phyloP scores from a whole-genome alignment of 805 yeast species.

The Candida loeiensis region DNA sequence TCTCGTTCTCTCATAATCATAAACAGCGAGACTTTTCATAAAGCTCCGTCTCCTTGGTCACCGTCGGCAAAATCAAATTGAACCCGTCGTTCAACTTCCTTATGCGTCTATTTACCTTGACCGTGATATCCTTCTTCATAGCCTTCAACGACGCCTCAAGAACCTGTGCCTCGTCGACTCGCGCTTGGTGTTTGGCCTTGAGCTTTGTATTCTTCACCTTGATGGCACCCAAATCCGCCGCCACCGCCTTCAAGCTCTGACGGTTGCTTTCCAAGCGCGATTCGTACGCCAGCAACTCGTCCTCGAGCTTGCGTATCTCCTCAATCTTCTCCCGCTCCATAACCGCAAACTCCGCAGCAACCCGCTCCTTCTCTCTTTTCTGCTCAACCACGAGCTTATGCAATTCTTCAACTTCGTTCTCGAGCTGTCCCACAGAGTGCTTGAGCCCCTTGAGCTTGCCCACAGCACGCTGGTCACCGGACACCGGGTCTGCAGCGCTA shows the following conservation, averaged over 20 bases:
- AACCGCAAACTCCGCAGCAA: slow-evolving; percentile 14
- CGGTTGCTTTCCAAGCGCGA: slow-evolving; percentile 19
- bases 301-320: slow-evolving; percentile 23
- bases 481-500: neutral
- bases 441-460: slow-evolving; percentile 40
- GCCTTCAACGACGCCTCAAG: slow-evolving; percentile 24
- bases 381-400: slow-evolving; percentile 16
- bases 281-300: slow-evolving; percentile 22
- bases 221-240: slow-evolving; percentile 20
- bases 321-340: slow-evolving; percentile 17
- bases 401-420: slow-evolving; percentile 29
- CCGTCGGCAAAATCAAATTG: slow-evolving; percentile 32
- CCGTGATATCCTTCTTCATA: slow-evolving; percentile 24
- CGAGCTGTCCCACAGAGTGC: slow-evolving; percentile 37
- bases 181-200: slow-evolving; percentile 20
- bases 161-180: slow-evolving; percentile 24
- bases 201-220: slow-evolving; percentile 25
- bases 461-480: slow-evolving; percentile 28
- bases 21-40: slow-evolving; percentile 1
- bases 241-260: slow-evolving; percentile 19
- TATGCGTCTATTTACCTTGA: slow-evolving; percentile 19
- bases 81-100: slow-evolving; percentile 32
- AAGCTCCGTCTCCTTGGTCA: slow-evolving; percentile 16
- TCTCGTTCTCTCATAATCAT: neutral
- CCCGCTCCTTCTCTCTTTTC: slow-evolving; percentile 12